Base-by-base conservation (phyloP, 2,329 filamentous ascomycete genomes). In the Arthrobotrys sinensis region DNA sequence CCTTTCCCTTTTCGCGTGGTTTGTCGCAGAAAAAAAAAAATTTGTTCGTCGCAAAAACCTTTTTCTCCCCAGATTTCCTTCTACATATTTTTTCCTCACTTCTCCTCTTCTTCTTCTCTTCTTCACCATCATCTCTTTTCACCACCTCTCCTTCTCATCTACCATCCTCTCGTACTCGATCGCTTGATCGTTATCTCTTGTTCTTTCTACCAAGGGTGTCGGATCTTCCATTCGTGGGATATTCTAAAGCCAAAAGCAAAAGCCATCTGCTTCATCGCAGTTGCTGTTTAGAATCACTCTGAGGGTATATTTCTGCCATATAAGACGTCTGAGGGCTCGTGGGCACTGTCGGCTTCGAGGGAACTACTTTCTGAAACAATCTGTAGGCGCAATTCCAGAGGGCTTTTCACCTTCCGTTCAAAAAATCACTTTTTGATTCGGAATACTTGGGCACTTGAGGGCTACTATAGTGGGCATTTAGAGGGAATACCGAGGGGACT, bases 331-430 rank as follows among this genome's bases (percentile, higher is more conserved):
- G 75, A 72, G 67, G 75, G 75, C 75, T 78, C 63, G 75, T 78
- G 75, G 75, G 75, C 75, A 72, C 73, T 72, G 75, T 78, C 68
- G 75, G 75, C 75, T 78, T 78, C 75, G 19, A 78, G 67, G 75
- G 75, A 69, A 78, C 63, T 72, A 43, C 67, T 69, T 78, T 64
- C 73, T 63, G 40, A 52, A 52, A 57, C 60, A 60, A 76, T 57
- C 46, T 60, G 67, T 78, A 68, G 75, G 62, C 55, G 46, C 67
- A 64, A 72, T 78, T 67, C 67, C 62, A 78, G 75, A 78, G 67
- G 75, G 75, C 75, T 78, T 78, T 53, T 67, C 32, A 69, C 38
- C 16, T 36, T 65, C 32, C 55, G 65, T 40, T 69, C 64, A 69
- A 63, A 69, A 28, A 32, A 48, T 65, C 21, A 34, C 21, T 52